Evolutionary conservation across 1,139 yeast genomes (phyloP), one percentile per base, ranked within the genome.

Genomic region (Zygosaccharomyces pseudobailii): DNA sequence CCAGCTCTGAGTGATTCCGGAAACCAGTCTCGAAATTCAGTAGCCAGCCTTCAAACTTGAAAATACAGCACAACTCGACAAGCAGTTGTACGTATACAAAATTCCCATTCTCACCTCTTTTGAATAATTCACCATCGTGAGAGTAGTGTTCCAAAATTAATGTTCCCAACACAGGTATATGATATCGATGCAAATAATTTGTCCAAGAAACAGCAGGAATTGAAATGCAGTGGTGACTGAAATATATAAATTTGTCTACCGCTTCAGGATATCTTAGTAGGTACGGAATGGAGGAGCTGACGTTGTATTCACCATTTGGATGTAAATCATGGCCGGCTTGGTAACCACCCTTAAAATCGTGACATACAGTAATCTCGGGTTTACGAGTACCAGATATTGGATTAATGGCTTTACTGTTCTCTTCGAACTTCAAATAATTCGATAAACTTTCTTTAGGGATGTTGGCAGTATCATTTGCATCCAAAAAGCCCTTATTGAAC

Each of bases 151-250:
- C 74, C 30, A 71, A 53, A 0, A 70, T 62, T 2, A 71, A 30
- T 0, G 73, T 70, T 0, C 74, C 75, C 6, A 69, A 42, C 27
- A 71, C 68, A 4, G 63, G 59, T 6, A 71, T 63, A 1, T 69
- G 68, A 34, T 66, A 62, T 45, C 63, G 56, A 49, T 71, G 75
- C 25, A 72, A 59, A 9, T 53, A 51, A 47, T 69, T 66, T 8
- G 66, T 62, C 74, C 75, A 71, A 1, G 59, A 45, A 1, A 63
- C 68, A 3, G 74, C 72, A 1, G 75, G 75, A 0, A 71, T 56
- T 5, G 65, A 52, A 7, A 71, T 51, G 31, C 68, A 48, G 46
- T 68, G 65, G 49, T 71, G 74, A 2, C 71, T 63, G 51, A 71
- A 71, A 51, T 71, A 71, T 10, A 71, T 59, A 49, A 71, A 71